A percentile compares a stretch with the other conserved stretches of the same genome.
phyloP scores from a whole-genome alignment of 2,329 filamentous ascomycete genomes.

The Xylaria hypoxylon region DNA sequence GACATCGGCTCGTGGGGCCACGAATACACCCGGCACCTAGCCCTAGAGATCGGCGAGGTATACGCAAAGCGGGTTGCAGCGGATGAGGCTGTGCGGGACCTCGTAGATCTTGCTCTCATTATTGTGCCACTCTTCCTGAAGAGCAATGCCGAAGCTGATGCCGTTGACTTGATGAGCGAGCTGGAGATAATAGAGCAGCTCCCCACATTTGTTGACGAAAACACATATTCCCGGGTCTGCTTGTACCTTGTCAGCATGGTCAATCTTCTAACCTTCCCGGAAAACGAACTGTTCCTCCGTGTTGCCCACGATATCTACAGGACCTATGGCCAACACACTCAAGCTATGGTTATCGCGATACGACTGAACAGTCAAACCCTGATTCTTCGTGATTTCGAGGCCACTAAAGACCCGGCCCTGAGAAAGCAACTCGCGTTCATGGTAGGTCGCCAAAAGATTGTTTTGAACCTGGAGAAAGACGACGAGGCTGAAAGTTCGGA shows the following conservation, averaged over 20 bases:
- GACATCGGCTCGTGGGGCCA: constrained; percentile 98
- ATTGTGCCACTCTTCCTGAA: constrained; percentile 95
- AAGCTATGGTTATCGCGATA: constrained; percentile 94
- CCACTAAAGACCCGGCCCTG: constrained; percentile 81
- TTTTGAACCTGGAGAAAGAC: constrained; percentile 73
- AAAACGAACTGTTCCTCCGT: constrained; percentile 94
- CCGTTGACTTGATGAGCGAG: constrained; percentile 96
- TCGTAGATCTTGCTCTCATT: constrained; percentile 84
- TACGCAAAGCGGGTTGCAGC: constrained; percentile 88
- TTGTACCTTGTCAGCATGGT: constrained; percentile 99
- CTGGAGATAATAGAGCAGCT: constrained; percentile 96
- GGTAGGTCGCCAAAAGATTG: constrained; percentile 90
- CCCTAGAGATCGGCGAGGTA: constrained; percentile 94
- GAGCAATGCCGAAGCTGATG: constrained; percentile 98
- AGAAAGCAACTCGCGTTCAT: constrained; percentile 96
- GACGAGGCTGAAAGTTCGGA: constrained; percentile 72
- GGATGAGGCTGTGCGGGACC: constrained; percentile 84
- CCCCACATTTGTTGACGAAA: constrained; percentile 87
- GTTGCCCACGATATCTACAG: constrained; percentile 96
- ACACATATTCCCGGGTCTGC: constrained; percentile 93
- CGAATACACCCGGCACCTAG: constrained; percentile 96
- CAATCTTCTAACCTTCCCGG: constrained; percentile 94
- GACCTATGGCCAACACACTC: constrained; percentile 89
- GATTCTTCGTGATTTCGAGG: constrained; percentile 83
- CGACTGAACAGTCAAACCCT: constrained; percentile 87